Conservation (phyloP, 2,329 filamentous ascomycete genomes). For the Fonsecaea pedrosoi region DNA sequence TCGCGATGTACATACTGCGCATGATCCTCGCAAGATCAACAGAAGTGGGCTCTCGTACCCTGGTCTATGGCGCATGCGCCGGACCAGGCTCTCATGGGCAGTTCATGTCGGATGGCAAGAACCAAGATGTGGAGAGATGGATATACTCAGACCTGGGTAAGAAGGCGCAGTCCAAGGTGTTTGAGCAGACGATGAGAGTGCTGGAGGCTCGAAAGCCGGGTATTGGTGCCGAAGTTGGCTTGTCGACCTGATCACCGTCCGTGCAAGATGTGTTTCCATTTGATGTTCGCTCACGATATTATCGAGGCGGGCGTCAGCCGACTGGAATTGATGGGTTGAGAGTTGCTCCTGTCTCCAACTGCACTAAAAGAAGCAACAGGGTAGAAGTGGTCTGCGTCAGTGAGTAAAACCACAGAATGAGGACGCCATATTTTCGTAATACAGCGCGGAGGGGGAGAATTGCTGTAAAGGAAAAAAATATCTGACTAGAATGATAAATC, state of each 20-base stretch:
- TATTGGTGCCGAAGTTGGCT: conserved; percentile 22
- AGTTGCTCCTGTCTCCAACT: background rate
- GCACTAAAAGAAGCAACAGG: background rate
- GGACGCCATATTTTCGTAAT: no score
- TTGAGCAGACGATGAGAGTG: conserved; percentile 51
- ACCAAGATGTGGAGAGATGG: conserved; percentile 43
- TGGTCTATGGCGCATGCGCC: conserved; percentile 35
- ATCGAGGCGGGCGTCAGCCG: background rate
- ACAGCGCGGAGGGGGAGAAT: no score
- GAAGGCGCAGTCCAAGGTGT: conserved; percentile 49
- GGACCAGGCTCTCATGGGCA: conserved; percentile 27
- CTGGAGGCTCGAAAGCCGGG: conserved; percentile 53
- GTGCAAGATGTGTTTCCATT: no score
- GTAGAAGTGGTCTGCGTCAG: conserved; percentile 7
- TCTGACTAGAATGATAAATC: background rate
- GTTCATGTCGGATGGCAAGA: conserved; percentile 33
- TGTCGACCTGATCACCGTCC: conserved; percentile 7
- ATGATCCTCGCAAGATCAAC: conserved; percentile 32
- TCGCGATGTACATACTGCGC: conserved; percentile 17
- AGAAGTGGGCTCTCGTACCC: conserved; percentile 37
- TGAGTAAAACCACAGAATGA: background rate
- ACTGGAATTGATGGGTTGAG: background rate
- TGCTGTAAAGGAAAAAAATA: background rate
- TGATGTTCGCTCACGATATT: no score
- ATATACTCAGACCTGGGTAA: conserved; percentile 50